Evolutionary conservation across 176 grass and related monocot species (phyloP), one percentile per base, ranked within the genome.

Genomic region (Bothriochloa decipiens): DNA sequence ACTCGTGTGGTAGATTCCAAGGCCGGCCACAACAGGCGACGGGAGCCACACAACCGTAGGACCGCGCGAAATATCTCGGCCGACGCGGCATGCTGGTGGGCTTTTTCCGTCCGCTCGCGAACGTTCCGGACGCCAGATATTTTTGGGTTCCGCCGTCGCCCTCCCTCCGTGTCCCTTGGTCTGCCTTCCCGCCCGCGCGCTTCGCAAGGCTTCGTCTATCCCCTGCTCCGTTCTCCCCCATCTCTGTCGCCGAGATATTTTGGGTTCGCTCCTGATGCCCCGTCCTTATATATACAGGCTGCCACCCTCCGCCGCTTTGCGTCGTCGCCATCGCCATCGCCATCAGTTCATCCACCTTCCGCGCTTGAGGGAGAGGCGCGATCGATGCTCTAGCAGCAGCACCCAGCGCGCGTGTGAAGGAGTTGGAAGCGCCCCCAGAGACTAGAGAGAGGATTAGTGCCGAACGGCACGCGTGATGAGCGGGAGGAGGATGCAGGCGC

Each of bases 101-200:
- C 12, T 13, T 39, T 11, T 41, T 17, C 33, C 58, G 82, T 49
- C 68, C 58, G 46, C 37, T 91, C 91, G 13, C 12, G 94, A 96
- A 96, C 87, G 71, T 93, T 96, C 94, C 26, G 5, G 91, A 96
- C 53, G 68, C 84, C 1, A 84, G 88, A 87, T 90, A 82, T 90
- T 86, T 89, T 18, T 62, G n/a, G n/a, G 58, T n/a, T 23, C 12
- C 20, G 57, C 12, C 20, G 65, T 67, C 17, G 52, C 13, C 47
- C 29, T 25, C 43, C 26, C 81, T 13, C 17, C 17, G 36, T 12
- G 6, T 40, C 37, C 16, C 11, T 22, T 4, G 28, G 13, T 64
- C 3, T 13, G 6, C 52, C 18, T 29, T 12, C 17, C 39, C 74
- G 81, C 72, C 72, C 77, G 83, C 88, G 82, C 39, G 40, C 79